phyloP scores from a whole-genome alignment of 2,329 filamentous ascomycete species.

The Ophiostoma novo-ulmi region DNA sequence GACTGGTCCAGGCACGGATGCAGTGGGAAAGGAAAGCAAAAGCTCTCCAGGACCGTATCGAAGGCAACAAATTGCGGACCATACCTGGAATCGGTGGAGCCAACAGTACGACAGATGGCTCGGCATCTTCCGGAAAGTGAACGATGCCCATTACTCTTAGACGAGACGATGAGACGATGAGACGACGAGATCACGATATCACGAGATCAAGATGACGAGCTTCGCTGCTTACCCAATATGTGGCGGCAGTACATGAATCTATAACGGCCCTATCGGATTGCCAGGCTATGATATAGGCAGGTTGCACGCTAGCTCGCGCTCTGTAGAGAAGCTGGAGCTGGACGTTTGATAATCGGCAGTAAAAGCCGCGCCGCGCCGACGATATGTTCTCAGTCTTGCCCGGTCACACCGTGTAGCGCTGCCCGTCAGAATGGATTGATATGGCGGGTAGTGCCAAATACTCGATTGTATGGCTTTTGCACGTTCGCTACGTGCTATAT shows the following conservation, averaged over 20 bases:
- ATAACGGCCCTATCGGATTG: not conserved
- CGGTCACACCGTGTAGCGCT: not conserved
- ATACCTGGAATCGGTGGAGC: not conserved
- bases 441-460: too few relatives aligned
- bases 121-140: conserved; percentile 22
- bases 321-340: not conserved
- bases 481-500: too few relatives aligned
- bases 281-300: not conserved
- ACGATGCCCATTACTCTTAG: not conserved
- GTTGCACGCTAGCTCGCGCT: not conserved
- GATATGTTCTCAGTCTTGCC: not conserved
- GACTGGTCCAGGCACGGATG: conserved; percentile 29
- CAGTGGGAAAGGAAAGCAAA: conserved; percentile 34
- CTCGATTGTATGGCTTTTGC: too few relatives aligned
- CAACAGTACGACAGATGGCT: not conserved
- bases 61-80: conserved; percentile 18
- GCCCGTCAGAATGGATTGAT: too few relatives aligned
- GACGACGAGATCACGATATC: not conserved
- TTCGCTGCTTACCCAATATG: not conserved
- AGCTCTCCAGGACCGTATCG: conserved; percentile 31
- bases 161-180: not conserved
- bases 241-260: not conserved
- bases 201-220: not conserved
- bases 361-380: not conserved
- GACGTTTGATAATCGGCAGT: not conserved